A percentile compares a stretch with the other conserved stretches of the same genome.
phyloP scores from a whole-genome alignment of 2,329 filamentous ascomycete species.

The Colletotrichum scovillei region DNA sequence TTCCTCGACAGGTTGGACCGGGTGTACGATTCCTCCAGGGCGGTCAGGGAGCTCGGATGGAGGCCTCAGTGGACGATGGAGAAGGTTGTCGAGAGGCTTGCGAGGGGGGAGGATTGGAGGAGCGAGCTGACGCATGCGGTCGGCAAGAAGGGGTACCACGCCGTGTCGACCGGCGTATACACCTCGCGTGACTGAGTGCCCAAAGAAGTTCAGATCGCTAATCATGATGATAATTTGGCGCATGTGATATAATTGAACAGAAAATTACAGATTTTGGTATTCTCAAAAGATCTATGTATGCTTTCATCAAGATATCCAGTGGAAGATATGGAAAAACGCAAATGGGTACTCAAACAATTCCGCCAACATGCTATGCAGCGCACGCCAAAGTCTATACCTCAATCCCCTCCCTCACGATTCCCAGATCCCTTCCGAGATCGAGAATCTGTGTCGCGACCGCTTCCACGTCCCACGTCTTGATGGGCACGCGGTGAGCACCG shows the following conservation, averaged over 20 bases:
- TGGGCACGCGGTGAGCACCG: constrained; percentile 76
- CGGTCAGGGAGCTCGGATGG: constrained; percentile 55
- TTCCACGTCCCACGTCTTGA: constrained; percentile 74
- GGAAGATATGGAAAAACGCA: neutral
- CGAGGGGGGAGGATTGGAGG: constrained; percentile 48
- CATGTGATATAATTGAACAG: neutral
- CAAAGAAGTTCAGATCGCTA: neutral
- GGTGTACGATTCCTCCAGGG: constrained; percentile 57
- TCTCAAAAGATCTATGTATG: constrained; percentile 6
- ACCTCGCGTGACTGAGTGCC: constrained; percentile 44
- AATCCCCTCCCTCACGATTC: constrained; percentile 6
- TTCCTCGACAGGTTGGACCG: constrained; percentile 53
- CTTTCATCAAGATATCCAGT: neutral
- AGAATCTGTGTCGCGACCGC: constrained; percentile 64
- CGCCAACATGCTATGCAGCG: neutral
- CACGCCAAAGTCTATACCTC: constrained; percentile 10
- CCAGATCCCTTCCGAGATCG: constrained; percentile 55
- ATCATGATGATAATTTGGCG: neutral
- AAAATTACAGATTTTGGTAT: constrained; percentile 13
- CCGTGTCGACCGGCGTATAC: constrained; percentile 55
- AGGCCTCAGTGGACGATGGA: constrained; percentile 54
- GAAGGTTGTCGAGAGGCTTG: constrained; percentile 47
- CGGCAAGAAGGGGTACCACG: constrained; percentile 58
- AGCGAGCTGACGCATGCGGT: constrained; percentile 53
- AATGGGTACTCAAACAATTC: constrained; percentile 3